Evolutionary conservation across 306 rosid genomes (phyloP).

Genomic region (Hippophae tibetana): DNA sequence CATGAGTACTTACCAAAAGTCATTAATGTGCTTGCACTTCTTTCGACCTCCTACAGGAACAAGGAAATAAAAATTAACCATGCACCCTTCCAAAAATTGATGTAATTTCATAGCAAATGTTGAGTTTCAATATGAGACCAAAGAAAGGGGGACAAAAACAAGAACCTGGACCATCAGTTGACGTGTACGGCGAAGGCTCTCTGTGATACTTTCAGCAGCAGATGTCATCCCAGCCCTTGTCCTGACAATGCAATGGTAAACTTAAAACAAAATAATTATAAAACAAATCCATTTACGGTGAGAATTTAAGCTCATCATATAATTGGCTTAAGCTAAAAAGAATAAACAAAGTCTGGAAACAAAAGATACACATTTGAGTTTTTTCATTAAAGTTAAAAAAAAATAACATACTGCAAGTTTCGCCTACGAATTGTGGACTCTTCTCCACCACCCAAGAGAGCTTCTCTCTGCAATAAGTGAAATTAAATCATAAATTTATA

Average conservation of each 20-base stretch:
- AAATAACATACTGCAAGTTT: conserved; percentile 64
- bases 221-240: conserved; percentile 93
- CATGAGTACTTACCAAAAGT: conserved; percentile 46
- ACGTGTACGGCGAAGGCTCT: conserved; percentile 84
- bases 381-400: conserved; percentile 1
- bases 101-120: not conserved
- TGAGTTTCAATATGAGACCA: not conserved
- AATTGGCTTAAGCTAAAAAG: not conserved
- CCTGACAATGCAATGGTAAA: conserved; percentile 28
- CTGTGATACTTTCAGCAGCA: conserved; percentile 91
- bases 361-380: no score
- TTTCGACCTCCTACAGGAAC: conserved; percentile 71
- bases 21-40: conserved; percentile 63
- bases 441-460: conserved; percentile 80
- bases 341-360: no score
- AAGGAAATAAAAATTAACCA: conserved; percentile 11
- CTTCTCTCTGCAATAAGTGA: conserved; percentile 58
- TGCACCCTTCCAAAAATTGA: not conserved
- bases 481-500: not conserved
- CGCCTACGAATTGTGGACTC: conserved; percentile 86
- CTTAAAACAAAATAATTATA: not conserved
- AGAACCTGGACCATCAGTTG: conserved; percentile 84
- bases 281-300: conserved; percentile 8
- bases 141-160: not conserved
- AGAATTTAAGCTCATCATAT: not conserved